These are phyloP conservation scores for Chenopodium album DNA, from an alignment of 148 eudicot genomes.

Conservation along the genomic window DNA sequence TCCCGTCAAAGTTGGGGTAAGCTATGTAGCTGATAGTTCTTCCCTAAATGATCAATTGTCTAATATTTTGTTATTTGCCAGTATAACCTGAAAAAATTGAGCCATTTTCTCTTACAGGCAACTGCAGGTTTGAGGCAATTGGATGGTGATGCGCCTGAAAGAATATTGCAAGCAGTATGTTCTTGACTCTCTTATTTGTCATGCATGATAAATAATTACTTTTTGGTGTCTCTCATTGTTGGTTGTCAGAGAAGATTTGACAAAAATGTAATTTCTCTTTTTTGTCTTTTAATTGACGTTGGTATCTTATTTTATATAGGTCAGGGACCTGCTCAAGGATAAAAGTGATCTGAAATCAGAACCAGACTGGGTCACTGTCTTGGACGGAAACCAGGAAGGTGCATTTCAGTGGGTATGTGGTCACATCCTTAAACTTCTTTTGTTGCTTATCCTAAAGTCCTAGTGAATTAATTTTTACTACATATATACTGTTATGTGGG, in stretches of 20 bases:
- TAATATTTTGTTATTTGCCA: not conserved
- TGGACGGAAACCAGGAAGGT: conserved; percentile 98
- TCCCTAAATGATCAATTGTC: not conserved
- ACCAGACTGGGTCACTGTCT: conserved; percentile 72
- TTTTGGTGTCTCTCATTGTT: not conserved
- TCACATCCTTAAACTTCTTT: not conserved
- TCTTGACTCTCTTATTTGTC: conserved; percentile 13
- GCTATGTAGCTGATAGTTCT: conserved; percentile 24
- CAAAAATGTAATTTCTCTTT: not conserved
- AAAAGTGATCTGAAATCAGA: conserved; percentile 63
- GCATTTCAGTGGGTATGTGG: conserved; percentile 95
- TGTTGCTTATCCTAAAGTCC: not conserved
- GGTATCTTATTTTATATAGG: conserved; percentile 45
- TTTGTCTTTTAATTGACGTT: not conserved
- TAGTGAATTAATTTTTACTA: not conserved
- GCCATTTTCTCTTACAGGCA: conserved; percentile 45
- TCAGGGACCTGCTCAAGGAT: conserved; percentile 62
- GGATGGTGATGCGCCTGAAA: conserved; percentile 82
- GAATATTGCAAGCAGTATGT: conserved; percentile 88
- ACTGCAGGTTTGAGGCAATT: conserved; percentile 97
- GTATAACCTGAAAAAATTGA: not conserved
- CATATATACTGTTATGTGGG: not conserved
- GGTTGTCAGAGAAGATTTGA: not conserved
- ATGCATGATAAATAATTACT: not conserved
- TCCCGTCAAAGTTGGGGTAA: conserved; percentile 92